A percentile compares a stretch with the other conserved stretches of the same genome.
phyloP scores from a whole-genome alignment of 768 basidiomycete genomes.

The Coprinopsis cinerea region DNA sequence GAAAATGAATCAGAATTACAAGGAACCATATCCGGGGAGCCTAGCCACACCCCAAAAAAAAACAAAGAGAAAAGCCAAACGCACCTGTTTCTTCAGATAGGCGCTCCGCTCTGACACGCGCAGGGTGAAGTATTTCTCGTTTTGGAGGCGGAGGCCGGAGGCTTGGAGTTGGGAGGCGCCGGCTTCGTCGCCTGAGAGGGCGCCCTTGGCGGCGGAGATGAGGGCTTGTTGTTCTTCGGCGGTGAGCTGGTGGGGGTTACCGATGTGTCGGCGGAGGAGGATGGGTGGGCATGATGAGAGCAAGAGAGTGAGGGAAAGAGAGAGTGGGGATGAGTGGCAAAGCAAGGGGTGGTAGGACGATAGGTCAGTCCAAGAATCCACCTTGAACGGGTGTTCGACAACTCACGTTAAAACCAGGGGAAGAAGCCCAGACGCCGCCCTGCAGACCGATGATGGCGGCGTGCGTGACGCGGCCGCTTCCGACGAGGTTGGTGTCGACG shows the following conservation, averaged over 20 bases:
- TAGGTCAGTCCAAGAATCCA: too few species aligned
- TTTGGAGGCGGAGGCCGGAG: constrained; percentile 57
- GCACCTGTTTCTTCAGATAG: constrained; percentile 81
- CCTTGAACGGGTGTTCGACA: not conserved
- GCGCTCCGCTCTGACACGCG: constrained; percentile 44
- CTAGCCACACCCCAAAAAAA: too few species aligned
- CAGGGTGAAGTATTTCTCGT: constrained; percentile 72
- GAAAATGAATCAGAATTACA: too few species aligned
- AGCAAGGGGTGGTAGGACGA: too few species aligned
- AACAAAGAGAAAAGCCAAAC: too few species aligned
- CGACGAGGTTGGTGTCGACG: constrained; percentile 77
- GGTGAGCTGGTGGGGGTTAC: constrained; percentile 44
- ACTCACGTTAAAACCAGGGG: constrained; percentile 54
- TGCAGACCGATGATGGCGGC: constrained; percentile 72
- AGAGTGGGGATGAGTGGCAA: not conserved
- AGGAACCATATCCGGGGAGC: too few species aligned
- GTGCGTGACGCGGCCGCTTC: constrained; percentile 60
- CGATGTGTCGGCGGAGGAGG: too few species aligned
- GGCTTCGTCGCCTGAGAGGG: constrained; percentile 25
- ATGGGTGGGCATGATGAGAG: not conserved
- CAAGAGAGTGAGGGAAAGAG: too few species aligned
- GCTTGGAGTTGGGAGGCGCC: constrained; percentile 36
- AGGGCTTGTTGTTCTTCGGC: constrained; percentile 59
- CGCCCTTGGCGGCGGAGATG: constrained; percentile 15
- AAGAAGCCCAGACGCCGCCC: constrained; percentile 75